phyloP scores from a whole-genome alignment of 2,329 filamentous ascomycete species.

The Amauroascus niger region DNA sequence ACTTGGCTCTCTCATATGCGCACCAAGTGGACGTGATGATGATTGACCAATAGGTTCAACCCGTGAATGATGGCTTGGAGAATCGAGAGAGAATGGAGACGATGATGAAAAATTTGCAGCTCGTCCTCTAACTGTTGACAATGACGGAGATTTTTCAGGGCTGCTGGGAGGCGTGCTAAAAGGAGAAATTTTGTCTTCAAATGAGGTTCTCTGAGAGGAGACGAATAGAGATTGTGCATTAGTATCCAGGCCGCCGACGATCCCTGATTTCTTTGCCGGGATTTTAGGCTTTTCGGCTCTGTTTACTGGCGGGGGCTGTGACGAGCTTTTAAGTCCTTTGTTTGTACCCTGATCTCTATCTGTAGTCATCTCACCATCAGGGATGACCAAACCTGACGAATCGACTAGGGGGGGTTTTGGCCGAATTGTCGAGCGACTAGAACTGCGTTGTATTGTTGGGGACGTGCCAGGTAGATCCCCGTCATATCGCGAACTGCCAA shows the following conservation, averaged over 20 bases:
- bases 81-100: constrained; percentile 8
- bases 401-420: constrained; percentile 27
- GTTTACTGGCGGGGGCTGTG: constrained; percentile 64
- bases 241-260: constrained; percentile 29
- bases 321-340: constrained; percentile 31
- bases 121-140: neutral
- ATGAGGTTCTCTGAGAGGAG: constrained; percentile 20
- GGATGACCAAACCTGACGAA: constrained; percentile 45
- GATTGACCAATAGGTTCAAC: neutral
- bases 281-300: constrained; percentile 69
- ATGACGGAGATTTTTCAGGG: constrained; percentile 44
- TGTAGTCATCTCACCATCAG: neutral
- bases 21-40: constrained; percentile 15
- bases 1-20: constrained; percentile 20
- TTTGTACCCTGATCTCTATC: constrained; percentile 19
- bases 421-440: constrained; percentile 19
- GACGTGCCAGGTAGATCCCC: neutral
- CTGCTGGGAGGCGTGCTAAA: constrained; percentile 80
- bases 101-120: constrained; percentile 1
- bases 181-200: constrained; percentile 54
- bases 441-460: neutral
- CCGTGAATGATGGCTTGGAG: neutral
- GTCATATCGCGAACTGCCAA: neutral
- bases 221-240: constrained; percentile 22
- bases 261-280: constrained; percentile 36